Percentiles rank a stretch among this genome's conserved stretches.
Conservation (phyloP, 352 stramenopile genomes). For the Globisporangium lucens region DNA sequence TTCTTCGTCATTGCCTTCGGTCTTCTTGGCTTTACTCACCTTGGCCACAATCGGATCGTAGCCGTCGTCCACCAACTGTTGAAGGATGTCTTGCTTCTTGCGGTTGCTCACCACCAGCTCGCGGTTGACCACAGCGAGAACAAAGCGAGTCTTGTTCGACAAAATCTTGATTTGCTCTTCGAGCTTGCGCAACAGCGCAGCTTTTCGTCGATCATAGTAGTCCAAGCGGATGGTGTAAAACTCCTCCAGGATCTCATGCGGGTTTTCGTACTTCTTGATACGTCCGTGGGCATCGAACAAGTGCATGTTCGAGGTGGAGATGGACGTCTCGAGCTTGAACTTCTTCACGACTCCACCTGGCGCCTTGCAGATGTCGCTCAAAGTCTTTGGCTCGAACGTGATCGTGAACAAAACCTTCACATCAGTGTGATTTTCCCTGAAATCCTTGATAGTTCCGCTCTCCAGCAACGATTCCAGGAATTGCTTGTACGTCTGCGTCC, state of each 20-base stretch:
- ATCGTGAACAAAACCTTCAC: conserved; percentile 92
- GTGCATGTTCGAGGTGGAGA: conserved; percentile 97
- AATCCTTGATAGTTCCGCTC: conserved; percentile 86
- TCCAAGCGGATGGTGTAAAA: conserved; percentile 93
- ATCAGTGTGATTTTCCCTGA: conserved; percentile 92
- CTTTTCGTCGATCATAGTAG: conserved; percentile 93
- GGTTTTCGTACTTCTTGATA: conserved; percentile 93
- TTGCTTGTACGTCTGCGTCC: conserved; percentile 97
- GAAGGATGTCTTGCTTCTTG: conserved; percentile 91
- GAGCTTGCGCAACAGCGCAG: conserved; percentile 81
- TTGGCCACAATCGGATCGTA: conserved; percentile 81
- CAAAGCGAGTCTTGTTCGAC: conserved; percentile 95
- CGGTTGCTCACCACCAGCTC: conserved; percentile 93
- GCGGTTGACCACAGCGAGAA: conserved; percentile 91
- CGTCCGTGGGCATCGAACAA: conserved; percentile 89
- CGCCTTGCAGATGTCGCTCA: conserved; percentile 67
- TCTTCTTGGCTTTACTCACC: conserved; percentile 51
- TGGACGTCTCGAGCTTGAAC: conserved; percentile 93
- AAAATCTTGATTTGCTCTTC: conserved; percentile 89
- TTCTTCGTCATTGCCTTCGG: conserved; percentile 35
- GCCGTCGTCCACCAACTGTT: conserved; percentile 82
- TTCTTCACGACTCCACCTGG: conserved; percentile 89
- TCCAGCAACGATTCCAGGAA: conserved; percentile 91
- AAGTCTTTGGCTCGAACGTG: conserved; percentile 60
- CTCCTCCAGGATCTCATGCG: conserved; percentile 91